These are phyloP conservation scores for Chlamydomonas sp. DNA, from an alignment of 139 green algal species.

Conservation along the genomic window DNA sequence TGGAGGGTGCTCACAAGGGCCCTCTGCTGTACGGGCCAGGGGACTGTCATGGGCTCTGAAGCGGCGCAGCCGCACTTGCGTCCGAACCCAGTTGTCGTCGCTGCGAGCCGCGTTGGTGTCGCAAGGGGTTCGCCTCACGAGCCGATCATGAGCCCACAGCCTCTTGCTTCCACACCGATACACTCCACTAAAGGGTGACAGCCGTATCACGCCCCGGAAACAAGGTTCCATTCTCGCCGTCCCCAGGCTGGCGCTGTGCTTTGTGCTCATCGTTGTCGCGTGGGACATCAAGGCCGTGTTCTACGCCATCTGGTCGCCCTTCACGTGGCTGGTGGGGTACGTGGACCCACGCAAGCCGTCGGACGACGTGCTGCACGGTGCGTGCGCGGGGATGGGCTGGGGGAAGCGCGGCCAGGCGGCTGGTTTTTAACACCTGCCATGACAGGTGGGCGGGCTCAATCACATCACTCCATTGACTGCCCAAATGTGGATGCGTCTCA, in stretches of 20 bases:
- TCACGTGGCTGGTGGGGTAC: constrained; percentile 88
- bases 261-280: constrained; percentile 73
- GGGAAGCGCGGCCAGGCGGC: not conserved
- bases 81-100: too few relatives aligned
- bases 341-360: constrained; percentile 82
- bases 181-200: too few relatives aligned
- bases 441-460: not conserved
- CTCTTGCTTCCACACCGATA: too few relatives aligned
- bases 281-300: constrained; percentile 95
- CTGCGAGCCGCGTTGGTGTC: too few relatives aligned
- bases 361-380: constrained; percentile 84
- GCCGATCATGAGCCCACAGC: too few relatives aligned
- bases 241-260: constrained; percentile 61
- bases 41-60: not conserved
- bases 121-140: too few relatives aligned
- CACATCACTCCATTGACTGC: not conserved
- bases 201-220: too few relatives aligned
- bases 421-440: not conserved
- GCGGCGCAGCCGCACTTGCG: not conserved
- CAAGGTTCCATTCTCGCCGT: not conserved
- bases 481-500: not conserved
- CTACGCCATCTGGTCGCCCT: constrained; percentile 86
- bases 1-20: not conserved
- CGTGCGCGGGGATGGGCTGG: not conserved
- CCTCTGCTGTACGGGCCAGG: not conserved